Base-by-base conservation (phyloP, 352 stramenopile genomes). In the Globisporangium carolinianum region DNA sequence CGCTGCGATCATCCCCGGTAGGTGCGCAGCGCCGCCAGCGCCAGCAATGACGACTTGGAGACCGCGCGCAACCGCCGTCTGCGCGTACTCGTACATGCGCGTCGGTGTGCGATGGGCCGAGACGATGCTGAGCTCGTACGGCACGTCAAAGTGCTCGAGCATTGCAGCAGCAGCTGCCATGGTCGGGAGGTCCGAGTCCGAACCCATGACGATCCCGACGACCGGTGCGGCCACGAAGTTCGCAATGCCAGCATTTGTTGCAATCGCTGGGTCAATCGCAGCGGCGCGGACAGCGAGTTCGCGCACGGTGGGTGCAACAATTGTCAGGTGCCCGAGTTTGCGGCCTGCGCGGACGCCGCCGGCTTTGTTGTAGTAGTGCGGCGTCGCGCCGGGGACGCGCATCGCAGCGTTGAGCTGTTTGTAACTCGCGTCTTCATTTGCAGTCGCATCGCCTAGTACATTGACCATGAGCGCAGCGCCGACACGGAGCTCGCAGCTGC, bases 251-350 rank as follows among this genome's bases (percentile, higher is more conserved):
- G 75, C 77, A 62, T 75, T 76, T 35, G 63, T 61, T 0, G 66
- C 68, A 24, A 77, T 66, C 43, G 75, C 62, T 0, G 77, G 72
- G 5, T 76, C 82, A 14, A 92, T 64, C 39, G 60, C 75, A 53
- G 43, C 91, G 56, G 62, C 96, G 45, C 69, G 94, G 66, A 71
- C 69, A 51, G 43, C 64, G 8, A 98, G 69, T 60, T 98, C 83
- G 47, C 71, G 71, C 10, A 97, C 59, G 39, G 75, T 94, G 58
- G 87, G 62, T 1, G 89, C 96, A 47, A 91, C 96, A 56, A 99
- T 79, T 8, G 97, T 99, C 45, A 98, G 91, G 72, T 99, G 97
- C 43, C 91, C 97, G 63, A 99, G 95, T 79, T 99, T 99, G 47
- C 97, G 81, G 53, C 96, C 96, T 9, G 86, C 73, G 51, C 94